Evolutionary conservation across 2,329 filamentous ascomycete genomes (phyloP).

Genomic region (Botryotinia narcissicola): DNA sequence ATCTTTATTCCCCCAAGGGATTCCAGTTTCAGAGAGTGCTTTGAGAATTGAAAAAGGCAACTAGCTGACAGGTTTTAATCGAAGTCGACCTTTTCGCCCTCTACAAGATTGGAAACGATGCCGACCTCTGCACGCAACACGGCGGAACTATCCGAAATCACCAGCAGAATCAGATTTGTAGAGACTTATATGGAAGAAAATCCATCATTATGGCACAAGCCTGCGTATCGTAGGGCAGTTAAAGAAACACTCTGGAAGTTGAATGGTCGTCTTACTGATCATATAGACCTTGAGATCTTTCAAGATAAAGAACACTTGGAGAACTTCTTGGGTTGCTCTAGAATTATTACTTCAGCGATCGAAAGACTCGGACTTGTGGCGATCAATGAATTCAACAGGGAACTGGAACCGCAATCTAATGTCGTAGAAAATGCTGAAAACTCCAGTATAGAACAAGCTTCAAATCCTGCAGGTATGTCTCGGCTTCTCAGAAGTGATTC

Average conservation of each 20-base stretch:
- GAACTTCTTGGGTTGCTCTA: background rate
- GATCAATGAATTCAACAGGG: background rate
- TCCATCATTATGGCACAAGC: background rate
- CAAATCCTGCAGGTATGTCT: background rate
- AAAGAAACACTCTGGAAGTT: background rate
- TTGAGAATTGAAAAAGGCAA: too few relatives aligned
- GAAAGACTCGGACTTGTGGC: background rate
- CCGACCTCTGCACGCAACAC: background rate
- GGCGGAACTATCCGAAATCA: background rate
- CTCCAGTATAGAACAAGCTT: background rate
- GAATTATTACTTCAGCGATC: background rate
- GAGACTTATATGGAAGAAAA: background rate
- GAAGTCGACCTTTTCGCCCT: too few relatives aligned
- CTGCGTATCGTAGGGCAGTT: background rate
- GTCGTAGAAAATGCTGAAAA: background rate
- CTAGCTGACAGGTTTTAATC: background rate
- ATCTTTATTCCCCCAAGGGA: background rate
- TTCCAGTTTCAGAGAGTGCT: background rate
- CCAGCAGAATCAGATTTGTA: too few relatives aligned
- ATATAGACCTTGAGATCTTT: background rate
- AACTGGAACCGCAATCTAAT: background rate
- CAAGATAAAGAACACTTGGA: background rate
- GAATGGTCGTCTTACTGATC: background rate
- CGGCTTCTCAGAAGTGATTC: background rate
- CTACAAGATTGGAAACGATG: background rate